phyloP scores from a whole-genome alignment of 108 stramenopile species.

The Cyclostephanos tholiformis region DNA sequence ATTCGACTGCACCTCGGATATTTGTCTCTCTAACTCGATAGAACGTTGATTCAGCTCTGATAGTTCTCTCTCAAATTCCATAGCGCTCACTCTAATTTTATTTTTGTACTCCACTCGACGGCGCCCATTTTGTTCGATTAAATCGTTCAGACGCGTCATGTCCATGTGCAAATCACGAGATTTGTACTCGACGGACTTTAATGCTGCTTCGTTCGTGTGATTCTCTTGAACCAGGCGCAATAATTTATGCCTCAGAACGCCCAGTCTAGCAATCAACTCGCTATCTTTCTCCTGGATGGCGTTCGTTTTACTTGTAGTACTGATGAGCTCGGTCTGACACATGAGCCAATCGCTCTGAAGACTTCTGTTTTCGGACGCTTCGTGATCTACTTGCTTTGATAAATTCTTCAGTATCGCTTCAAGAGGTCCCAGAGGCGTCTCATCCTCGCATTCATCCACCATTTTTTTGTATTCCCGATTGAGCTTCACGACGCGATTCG shows the following conservation, averaged over 20 bases:
- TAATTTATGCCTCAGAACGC: slow-evolving; percentile 66
- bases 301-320: slow-evolving; percentile 57
- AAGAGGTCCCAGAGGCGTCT: slow-evolving; percentile 77
- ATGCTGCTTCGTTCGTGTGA: slow-evolving; percentile 50
- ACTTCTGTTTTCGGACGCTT: slow-evolving; percentile 27
- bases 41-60: slow-evolving; percentile 63
- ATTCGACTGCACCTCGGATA: slow-evolving; percentile 45
- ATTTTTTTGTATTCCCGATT: slow-evolving; percentile 85
- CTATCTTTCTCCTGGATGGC: slow-evolving; percentile 53
- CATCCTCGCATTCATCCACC: slow-evolving; percentile 58
- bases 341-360: slow-evolving; percentile 73
- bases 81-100: slow-evolving; percentile 50
- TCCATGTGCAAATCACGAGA: slow-evolving; percentile 72
- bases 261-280: slow-evolving; percentile 56
- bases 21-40: slow-evolving; percentile 48
- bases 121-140: slow-evolving; percentile 70
- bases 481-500: slow-evolving; percentile 68
- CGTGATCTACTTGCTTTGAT: slow-evolving; percentile 60
- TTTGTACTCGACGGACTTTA: slow-evolving; percentile 53
- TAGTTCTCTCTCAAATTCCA: slow-evolving; percentile 72
- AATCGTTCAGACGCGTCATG: slow-evolving; percentile 69
- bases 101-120: slow-evolving; percentile 50
- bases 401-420: slow-evolving; percentile 79
- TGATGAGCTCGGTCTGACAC: slow-evolving; percentile 71
- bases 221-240: slow-evolving; percentile 61